Evolutionary conservation across 192 early-diverging fungal genomes (phyloP), one percentile per base, ranked within the genome.

Genomic region (Umbelopsis ramanniana): DNA sequence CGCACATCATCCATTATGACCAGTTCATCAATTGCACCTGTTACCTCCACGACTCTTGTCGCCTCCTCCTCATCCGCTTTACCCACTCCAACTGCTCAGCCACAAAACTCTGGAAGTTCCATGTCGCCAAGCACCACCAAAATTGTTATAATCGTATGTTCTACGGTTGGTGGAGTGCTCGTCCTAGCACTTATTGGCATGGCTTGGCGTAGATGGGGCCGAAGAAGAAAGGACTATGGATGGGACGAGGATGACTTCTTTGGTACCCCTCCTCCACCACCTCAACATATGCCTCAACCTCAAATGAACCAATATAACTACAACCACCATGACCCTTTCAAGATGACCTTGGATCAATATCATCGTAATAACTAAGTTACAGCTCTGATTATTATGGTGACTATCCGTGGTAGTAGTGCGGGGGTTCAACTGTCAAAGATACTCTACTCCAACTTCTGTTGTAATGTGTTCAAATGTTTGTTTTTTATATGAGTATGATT

Each of bases 171-270:
- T 37, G 57, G 57, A 37, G 57, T 63, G 17, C 57, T 63, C 15
- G 57, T 35, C 15, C 11, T 63, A 11, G 57, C 29, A 4, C 29
- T 35, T 35, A 37, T 63, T 19, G 57, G 57, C 4, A 35, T 63
- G 3, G 26, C 26, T 17, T 63, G 57, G 57, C 57, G 57, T 29
- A 63, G 17, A 33, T 37, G 23, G 15, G 33, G 57, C 17, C 57
- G 57, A 35, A 63, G 57, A n/a, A 63, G 57, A 63, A 63, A 63
- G 19, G 57, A 63, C 5, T 29, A 29, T 63, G 57, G 33, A 10
- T 63, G 57, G 57, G 57, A 37, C 15, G 57, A 63, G 19, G 57
- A 63, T 35, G 57, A 63, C 26, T 63, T 63, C 57, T 63, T 63
- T n/a, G 57, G 57, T 14, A 12, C 29, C 5, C 57, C 57, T 6